These are phyloP conservation scores for Macrophomina phaseolina DNA, from an alignment of 2,329 filamentous ascomycete species.

Conservation along the genomic window DNA sequence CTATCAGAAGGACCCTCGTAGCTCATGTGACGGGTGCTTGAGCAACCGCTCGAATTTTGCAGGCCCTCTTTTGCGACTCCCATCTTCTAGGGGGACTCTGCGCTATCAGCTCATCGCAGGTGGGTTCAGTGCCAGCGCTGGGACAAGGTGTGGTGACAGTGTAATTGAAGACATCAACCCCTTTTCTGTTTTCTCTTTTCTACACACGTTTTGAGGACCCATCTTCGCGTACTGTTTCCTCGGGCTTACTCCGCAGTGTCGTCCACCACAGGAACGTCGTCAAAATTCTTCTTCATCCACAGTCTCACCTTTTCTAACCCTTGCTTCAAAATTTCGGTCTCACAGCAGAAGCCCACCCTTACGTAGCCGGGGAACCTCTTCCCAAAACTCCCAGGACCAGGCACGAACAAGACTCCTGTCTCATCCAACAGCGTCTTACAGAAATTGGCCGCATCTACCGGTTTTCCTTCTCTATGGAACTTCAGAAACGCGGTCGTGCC, in stretches of 20 bases:
- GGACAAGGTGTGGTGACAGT: not conserved
- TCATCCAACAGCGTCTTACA: slow-evolving; percentile 71
- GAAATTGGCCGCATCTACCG: slow-evolving; percentile 74
- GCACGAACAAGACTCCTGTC: slow-evolving; percentile 75
- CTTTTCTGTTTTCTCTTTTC: not conserved
- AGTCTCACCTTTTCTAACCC: slow-evolving; percentile 63
- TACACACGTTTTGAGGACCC: not conserved
- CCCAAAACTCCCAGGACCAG: slow-evolving; percentile 77
- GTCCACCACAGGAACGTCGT: slow-evolving; percentile 53
- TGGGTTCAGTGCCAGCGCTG: not conserved
- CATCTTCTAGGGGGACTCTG: not conserved
- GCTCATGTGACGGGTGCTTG: not conserved
- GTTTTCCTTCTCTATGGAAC: slow-evolving; percentile 65
- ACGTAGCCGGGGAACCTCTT: slow-evolving; percentile 75
- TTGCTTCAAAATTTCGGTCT: slow-evolving; percentile 70
- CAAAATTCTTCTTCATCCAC: slow-evolving; percentile 63
- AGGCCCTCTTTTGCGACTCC: not conserved
- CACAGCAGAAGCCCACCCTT: slow-evolving; percentile 75
- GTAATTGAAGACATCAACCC: too few relatives aligned
- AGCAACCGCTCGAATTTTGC: not conserved
- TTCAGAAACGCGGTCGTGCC: slow-evolving; percentile 81
- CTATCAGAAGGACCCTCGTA: not conserved
- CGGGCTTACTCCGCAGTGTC: not conserved
- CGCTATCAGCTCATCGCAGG: not conserved
- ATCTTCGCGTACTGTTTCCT: not conserved